These are phyloP conservation scores for Russula griseocarnosa DNA, from an alignment of 768 basidiomycete genomes.

Conservation along the genomic window DNA sequence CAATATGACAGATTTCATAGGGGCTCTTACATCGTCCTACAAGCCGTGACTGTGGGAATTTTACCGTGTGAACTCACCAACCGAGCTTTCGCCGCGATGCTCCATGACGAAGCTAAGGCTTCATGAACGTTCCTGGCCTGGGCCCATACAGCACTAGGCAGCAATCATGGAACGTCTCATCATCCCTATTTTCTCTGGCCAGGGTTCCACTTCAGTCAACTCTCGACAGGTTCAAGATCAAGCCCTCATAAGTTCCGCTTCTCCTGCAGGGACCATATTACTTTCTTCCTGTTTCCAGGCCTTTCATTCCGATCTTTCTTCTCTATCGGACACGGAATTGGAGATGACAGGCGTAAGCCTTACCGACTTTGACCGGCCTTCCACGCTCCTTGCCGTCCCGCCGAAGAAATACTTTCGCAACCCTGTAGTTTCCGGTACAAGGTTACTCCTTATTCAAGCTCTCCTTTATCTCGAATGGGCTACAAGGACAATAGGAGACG, in stretches of 20 bases:
- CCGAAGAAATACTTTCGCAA: constrained; percentile 40
- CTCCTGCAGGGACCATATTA: constrained; percentile 42
- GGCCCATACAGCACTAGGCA: background rate
- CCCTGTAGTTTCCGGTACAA: constrained; percentile 47
- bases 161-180: constrained; percentile 23
- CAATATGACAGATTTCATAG: too few relatives aligned
- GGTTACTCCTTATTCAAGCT: constrained; percentile 49
- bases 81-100: background rate
- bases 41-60: background rate
- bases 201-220: constrained; percentile 43
- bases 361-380: constrained; percentile 42
- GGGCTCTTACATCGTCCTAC: too few relatives aligned
- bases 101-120: background rate
- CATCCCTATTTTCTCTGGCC: constrained; percentile 56
- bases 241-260: constrained; percentile 42
- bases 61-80: background rate
- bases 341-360: constrained; percentile 36
- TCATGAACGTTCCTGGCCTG: background rate
- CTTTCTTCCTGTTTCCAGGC: constrained; percentile 49
- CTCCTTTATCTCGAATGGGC: constrained; percentile 50
- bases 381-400: constrained; percentile 40
- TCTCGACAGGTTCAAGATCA: constrained; percentile 36
- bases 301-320: constrained; percentile 47
- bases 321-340: constrained; percentile 41
- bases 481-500: constrained; percentile 28